A percentile compares a stretch with the other conserved stretches of the same genome.
Conservation (phyloP, 202 grass and related monocot genomes). For the Dendrocalamus latiflorus region DNA sequence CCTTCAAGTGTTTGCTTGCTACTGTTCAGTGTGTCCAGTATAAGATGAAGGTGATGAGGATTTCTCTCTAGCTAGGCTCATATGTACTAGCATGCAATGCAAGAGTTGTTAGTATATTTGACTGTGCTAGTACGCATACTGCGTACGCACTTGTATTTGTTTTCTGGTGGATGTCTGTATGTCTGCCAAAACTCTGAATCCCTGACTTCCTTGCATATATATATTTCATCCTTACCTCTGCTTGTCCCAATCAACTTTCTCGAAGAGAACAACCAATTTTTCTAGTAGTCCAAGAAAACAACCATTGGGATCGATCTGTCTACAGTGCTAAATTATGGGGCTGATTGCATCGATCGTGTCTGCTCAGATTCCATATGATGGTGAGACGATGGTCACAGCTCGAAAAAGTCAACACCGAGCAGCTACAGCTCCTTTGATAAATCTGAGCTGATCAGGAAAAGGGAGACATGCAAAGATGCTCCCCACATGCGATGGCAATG, state of each 20-base stretch:
- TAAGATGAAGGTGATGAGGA: background rate
- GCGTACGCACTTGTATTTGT: background rate
- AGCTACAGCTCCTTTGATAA: constrained; percentile 12
- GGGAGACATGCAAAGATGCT: constrained; percentile 20
- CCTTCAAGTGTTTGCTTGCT: background rate
- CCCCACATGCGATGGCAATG: constrained; percentile 16
- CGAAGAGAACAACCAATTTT: background rate
- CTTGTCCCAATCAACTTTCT: background rate
- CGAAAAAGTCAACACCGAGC: constrained; percentile 4
- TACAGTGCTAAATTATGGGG: background rate
- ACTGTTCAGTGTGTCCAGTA: background rate
- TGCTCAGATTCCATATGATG: constrained; percentile 2
- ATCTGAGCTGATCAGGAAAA: constrained; percentile 21
- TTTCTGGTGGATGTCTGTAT: background rate
- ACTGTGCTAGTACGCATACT: background rate
- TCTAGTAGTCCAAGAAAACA: background rate
- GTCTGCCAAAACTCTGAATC: background rate
- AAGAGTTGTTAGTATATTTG: background rate
- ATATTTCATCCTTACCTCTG: background rate
- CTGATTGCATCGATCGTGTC: background rate
- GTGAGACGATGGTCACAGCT: background rate
- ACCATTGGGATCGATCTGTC: background rate
- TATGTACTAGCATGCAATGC: background rate
- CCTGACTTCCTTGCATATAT: background rate
- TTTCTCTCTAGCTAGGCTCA: background rate